Conservation (phyloP, 345 rosid genomes). For the Dovyalis caffra region DNA sequence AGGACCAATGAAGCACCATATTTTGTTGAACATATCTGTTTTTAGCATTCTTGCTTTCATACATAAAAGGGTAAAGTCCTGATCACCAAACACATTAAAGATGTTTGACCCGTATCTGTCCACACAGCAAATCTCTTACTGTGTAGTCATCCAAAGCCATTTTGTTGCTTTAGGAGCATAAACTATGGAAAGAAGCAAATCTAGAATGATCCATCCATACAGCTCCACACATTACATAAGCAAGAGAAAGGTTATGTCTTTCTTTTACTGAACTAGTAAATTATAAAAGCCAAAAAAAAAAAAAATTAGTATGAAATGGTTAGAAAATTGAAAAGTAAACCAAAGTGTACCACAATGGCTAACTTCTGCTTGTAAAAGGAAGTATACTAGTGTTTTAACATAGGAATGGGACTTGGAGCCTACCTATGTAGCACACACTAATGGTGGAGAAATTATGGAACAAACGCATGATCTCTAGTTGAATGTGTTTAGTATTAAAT, state of each 20-base stretch:
- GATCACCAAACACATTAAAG: background rate
- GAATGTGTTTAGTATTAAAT: too few relatives aligned
- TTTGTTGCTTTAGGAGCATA: slow-evolving; percentile 55
- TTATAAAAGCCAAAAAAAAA: background rate
- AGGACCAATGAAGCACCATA: background rate
- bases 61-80: background rate
- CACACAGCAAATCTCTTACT: slow-evolving; percentile 54
- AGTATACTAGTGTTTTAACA: too few relatives aligned
- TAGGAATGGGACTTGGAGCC: too few relatives aligned
- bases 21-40: background rate
- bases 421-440: too few relatives aligned
- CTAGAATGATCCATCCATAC: slow-evolving; percentile 58
- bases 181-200: slow-evolving; percentile 62
- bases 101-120: slow-evolving; percentile 87
- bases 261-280: background rate
- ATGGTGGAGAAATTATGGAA: too few relatives aligned
- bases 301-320: too few relatives aligned
- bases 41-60: background rate
- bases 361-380: too few relatives aligned
- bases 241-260: background rate
- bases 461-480: too few relatives aligned
- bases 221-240: slow-evolving; percentile 31
- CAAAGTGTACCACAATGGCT: too few relatives aligned
- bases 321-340: too few relatives aligned
- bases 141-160: slow-evolving; percentile 80